These are phyloP conservation scores for Orychophragmus violaceus DNA, from an alignment of 345 rosid species.

Conservation along the genomic window DNA sequence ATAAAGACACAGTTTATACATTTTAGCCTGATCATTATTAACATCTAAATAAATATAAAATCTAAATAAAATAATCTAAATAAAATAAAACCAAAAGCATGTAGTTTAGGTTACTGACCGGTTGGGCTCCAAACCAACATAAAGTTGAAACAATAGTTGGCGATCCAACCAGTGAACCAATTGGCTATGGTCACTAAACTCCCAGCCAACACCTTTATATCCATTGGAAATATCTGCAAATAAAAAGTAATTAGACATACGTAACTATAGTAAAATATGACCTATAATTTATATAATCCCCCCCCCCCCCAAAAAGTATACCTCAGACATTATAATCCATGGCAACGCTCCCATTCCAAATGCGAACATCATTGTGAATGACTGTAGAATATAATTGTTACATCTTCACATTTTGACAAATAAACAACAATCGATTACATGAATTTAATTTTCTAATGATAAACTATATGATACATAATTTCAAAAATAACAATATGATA, in stretches of 20 bases:
- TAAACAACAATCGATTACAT: neutral
- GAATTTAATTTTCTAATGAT: neutral
- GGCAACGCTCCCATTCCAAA: slow-evolving; percentile 67
- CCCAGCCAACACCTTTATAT: slow-evolving; percentile 50
- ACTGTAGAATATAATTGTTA: slow-evolving; percentile 8
- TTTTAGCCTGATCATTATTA: no score
- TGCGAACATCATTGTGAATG: slow-evolving; percentile 34
- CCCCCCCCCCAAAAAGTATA: no score
- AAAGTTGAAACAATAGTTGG: slow-evolving; percentile 46
- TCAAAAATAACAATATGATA: no score
- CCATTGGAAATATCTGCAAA: slow-evolving; percentile 48
- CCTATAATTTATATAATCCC: neutral
- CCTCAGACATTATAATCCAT: slow-evolving; percentile 75
- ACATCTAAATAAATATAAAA: no score
- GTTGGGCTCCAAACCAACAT: slow-evolving; percentile 48
- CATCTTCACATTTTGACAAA: neutral
- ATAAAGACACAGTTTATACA: slow-evolving; percentile 21
- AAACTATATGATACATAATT: no score
- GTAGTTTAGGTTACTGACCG: slow-evolving; percentile 27
- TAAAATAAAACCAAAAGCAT: neutral
- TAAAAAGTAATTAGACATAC: neutral
- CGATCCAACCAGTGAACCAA: slow-evolving; percentile 43
- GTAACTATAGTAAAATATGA: neutral
- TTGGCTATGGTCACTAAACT: slow-evolving; percentile 42
- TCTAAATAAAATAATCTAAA: neutral